Conservation (phyloP, 2,329 filamentous ascomycete species). For the Aspergillus uvarum region DNA sequence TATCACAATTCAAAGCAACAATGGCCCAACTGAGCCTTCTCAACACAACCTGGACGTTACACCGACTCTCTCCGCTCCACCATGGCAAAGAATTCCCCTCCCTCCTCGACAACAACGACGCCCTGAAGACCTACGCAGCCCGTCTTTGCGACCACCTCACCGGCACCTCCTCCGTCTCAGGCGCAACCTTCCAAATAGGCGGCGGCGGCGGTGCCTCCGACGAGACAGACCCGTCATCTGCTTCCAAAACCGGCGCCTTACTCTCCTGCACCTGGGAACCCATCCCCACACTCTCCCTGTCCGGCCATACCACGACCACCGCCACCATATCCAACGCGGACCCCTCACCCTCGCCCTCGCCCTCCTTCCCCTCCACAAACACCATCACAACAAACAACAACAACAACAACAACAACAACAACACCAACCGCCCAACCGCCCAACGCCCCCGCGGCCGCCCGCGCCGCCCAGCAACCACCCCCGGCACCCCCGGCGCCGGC, state of each 20-base stretch:
- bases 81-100: conserved; percentile 42
- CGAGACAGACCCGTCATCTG: conserved; percentile 37
- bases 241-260: conserved; percentile 48
- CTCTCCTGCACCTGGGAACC: conserved; percentile 48
- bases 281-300: conserved; percentile 33
- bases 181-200: conserved; percentile 33
- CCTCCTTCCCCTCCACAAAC: not conserved
- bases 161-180: conserved; percentile 26
- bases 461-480: not conserved
- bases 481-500: conserved; percentile 32
- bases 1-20: not conserved
- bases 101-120: conserved; percentile 34
- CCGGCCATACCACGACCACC: conserved; percentile 32
- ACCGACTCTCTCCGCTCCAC: conserved; percentile 56
- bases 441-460: not conserved
- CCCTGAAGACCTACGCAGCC: conserved; percentile 48
- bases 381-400: not conserved
- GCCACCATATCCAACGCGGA: not conserved
- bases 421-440: not conserved
- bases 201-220: conserved; percentile 27
- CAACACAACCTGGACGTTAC: conserved; percentile 55
- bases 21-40: conserved; percentile 43
- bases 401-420: not conserved
- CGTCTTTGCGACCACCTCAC: conserved; percentile 51
- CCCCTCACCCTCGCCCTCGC: not conserved